Evolutionary conservation across 2,329 filamentous ascomycete genomes (phyloP).

Genomic region (Eutypella sp.): DNA sequence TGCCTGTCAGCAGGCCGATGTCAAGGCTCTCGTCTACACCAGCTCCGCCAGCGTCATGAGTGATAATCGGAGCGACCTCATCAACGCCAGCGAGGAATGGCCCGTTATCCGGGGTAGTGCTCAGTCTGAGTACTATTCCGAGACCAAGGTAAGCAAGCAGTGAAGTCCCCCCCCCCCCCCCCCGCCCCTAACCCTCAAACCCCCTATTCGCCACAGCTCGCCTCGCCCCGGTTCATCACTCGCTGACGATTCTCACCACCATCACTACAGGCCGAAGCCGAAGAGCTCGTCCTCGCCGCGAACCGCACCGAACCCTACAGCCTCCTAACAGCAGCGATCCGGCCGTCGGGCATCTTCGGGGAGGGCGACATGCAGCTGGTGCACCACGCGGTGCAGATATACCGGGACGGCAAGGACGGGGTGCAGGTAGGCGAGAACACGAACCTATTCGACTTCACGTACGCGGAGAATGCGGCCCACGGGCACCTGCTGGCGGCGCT

Average conservation of each 20-base stretch:
- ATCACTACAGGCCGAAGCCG: slow-evolving; percentile 71
- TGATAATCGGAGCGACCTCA: slow-evolving; percentile 73
- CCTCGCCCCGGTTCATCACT: too few species aligned
- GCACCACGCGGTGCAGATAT: slow-evolving; percentile 68
- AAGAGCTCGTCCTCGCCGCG: slow-evolving; percentile 72
- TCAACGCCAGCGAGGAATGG: slow-evolving; percentile 81
- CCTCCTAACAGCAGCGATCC: slow-evolving; percentile 74
- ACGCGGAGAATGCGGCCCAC: slow-evolving; percentile 62
- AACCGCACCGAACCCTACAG: slow-evolving; percentile 55
- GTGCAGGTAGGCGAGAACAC: slow-evolving; percentile 73
- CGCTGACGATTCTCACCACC: too few species aligned
- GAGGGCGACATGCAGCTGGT: slow-evolving; percentile 78
- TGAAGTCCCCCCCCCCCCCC: neutral
- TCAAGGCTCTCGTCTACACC: slow-evolving; percentile 84
- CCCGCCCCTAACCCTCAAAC: neutral
- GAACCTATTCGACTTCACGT: slow-evolving; percentile 61
- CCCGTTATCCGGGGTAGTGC: slow-evolving; percentile 67
- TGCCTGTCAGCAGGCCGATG: slow-evolving; percentile 63
- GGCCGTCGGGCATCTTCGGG: slow-evolving; percentile 86
- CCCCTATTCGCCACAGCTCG: too few species aligned
- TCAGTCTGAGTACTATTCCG: slow-evolving; percentile 79
- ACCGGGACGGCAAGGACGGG: slow-evolving; percentile 61
- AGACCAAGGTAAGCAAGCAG: slow-evolving; percentile 68
- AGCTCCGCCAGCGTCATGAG: slow-evolving; percentile 83
- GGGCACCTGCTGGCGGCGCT: slow-evolving; percentile 77